Evolutionary conservation across 164 flowering plant species (phyloP), one percentile per base, ranked within the genome.

Genomic region (Akebia trifoliata): DNA sequence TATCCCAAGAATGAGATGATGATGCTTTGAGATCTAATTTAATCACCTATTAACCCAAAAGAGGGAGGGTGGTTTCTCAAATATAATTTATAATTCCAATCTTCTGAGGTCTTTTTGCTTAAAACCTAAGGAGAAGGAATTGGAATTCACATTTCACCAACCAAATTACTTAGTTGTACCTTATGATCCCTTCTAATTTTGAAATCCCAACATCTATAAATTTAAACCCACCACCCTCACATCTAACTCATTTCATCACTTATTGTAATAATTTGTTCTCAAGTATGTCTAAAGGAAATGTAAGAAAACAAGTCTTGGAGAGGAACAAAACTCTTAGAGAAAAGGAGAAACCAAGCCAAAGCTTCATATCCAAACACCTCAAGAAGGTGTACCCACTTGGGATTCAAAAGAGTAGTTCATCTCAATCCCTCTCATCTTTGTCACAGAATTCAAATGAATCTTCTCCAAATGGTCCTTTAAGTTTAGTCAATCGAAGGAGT

Each of bases 331-430:
- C 34, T 34, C 35, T 54, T 0, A 74, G 56, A 53, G 81, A 78
- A 32, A 73, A 68, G 58, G 81, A 81, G 63, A 77, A 75, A 50
- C 62, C 69, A 60, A 49, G n/a, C 54, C 80, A 64, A 54, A 69
- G 47, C 55, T 56, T 75, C 39, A 48, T 86, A 12, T 72, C 90
- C 21, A 92, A 74, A 66, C 81, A 83, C 72, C 61, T 86, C 21
- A 80, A 80, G 71, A 91, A 73, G 76, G 68, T 92, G 2, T 88
- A 88, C 72, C 98, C 98, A 21, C 57, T 86, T 59, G 84, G 79
- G 25, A 71, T 86, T 34, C 76, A 75, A 0, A 79, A 70, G 60
- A 81, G 78, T 68, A 52, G 37, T 52, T 92, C 92, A 18, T 71
- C 85, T 12, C 70, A 71, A 4, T 81, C 94, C 1, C 63, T 88